Percentiles rank a stretch among this genome's conserved stretches.
phyloP scores from a whole-genome alignment of 306 rosid species.

The Medicago truncatula region DNA sequence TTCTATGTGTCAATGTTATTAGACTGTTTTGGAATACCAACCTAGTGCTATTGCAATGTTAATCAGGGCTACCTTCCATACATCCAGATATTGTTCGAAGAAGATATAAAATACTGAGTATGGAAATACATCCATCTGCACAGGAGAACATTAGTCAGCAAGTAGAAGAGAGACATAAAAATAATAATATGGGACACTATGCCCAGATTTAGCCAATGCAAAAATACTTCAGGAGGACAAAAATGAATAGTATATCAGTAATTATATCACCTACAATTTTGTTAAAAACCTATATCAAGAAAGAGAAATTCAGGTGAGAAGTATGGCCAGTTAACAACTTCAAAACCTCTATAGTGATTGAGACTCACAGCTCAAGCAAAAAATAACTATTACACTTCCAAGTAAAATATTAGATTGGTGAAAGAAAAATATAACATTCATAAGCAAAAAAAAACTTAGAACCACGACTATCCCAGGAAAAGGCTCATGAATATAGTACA shows the following conservation, averaged over 20 bases:
- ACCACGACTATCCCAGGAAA: constrained; percentile 27
- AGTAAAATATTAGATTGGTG: constrained; percentile 33
- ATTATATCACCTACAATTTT: constrained; percentile 11
- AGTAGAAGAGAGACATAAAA: constrained; percentile 36
- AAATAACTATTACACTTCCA: constrained; percentile 23
- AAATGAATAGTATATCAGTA: constrained; percentile 17
- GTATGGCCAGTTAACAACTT: constrained; percentile 13
- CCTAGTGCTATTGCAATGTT: constrained; percentile 86
- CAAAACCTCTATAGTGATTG: constrained; percentile 23
- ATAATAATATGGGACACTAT: constrained; percentile 25
- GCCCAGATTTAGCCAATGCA: constrained; percentile 36
- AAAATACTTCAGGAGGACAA: constrained; percentile 22
- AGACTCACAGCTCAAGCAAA: constrained; percentile 29
- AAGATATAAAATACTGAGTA: constrained; percentile 96
- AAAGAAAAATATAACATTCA: constrained; percentile 14
- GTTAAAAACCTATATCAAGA: constrained; percentile 6
- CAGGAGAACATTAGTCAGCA: constrained; percentile 47
- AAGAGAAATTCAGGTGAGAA: constrained; percentile 14
- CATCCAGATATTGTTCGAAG: constrained; percentile 94
- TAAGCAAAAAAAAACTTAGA: background rate
- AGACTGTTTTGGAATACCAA: constrained; percentile 50
- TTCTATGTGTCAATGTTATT: background rate
- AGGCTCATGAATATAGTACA: constrained; percentile 28
- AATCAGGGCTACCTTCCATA: constrained; percentile 80
- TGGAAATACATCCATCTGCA: constrained; percentile 96